Evolutionary conservation across 176 grass and related monocot species (phyloP), one percentile per base, ranked within the genome.

Genomic region (Oryza longistaminata): DNA sequence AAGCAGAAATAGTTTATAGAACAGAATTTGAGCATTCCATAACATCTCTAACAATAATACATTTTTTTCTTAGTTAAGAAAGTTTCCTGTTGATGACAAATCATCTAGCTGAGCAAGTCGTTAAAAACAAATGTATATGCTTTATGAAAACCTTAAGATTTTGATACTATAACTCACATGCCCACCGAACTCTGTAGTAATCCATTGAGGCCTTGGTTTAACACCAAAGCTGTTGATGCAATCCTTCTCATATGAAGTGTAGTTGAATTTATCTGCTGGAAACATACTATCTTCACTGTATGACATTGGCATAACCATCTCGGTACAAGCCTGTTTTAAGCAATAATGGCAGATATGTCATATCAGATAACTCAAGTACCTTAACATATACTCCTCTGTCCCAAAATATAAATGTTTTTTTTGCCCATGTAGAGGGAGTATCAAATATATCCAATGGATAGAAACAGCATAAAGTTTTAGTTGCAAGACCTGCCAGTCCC

Each of bases 231-330:
- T 87, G 45, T 85, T 82, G 66, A 85, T 74, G 85, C 96, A 98
- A 60, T 46, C 43, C 52, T 90, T 79, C 49, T 66, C 74, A 85
- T 91, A 91, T 24, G 78, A 86, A 77, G 31, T 43, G 83, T 88
- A 93, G 83, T 91, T 79, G 37, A 95, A 98, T 90, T 95, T 81
- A 83, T 85, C 87, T 25, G 87, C 70, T 77, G 85, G 87, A 92
- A 93, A 98, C 95, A 95, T 98, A 74, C 95, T 83, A 14, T 68
- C 64, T 87, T 92, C 68, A 88, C 87, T 93, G 46, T 50, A 95
- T 44, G 93, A 88, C 90, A 95, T 90, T 9, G 96, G 96, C 96
- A 98, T 95, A 42, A 98, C 91, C 93, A 98, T 98, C 91, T 98
- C 96, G n/a, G 96, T 98, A 62, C 96, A 98, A 21, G 96, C 96